Base-by-base conservation (phyloP, 2,329 filamentous ascomycete species). In the Pseudogymnoascus sp. region DNA sequence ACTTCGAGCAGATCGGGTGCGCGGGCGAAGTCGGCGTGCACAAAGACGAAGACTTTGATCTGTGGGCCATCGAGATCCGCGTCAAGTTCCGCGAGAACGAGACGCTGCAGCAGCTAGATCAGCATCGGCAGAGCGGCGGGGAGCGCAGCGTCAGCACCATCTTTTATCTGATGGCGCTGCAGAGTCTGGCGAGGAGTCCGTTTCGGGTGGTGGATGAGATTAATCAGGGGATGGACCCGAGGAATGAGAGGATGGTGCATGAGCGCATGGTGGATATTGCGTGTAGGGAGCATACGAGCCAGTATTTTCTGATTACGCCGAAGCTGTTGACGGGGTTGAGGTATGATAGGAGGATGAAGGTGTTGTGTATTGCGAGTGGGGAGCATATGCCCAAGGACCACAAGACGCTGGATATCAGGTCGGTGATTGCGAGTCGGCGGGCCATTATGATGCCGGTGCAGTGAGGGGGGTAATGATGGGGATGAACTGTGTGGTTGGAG, bases 201-300 rank as follows among this genome's bases (percentile, higher is more conserved):
- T 99, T 99, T 83, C 91, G 94, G 60, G 93, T 99, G 59, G 94
- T 99, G 64, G 94, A 99, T 76, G 94, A 99, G 78, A 99, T 99
- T 81, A 99, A 99, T 73, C 94, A 99, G 77, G 94, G 94, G 67
- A 99, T 99, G 94, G 94, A 99, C 74, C 94, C 93, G 45, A 88
- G 94, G 70, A 99, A 99, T 76, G 94, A 99, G 77, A 90, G 94
- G 69, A 95, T 97, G 85, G 92, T 99, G 14, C 94, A 99, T 77
- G 91, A 93, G 73, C 90, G 94, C 66, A 95, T 99, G 89, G 94
- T 99, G 7, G 92, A 97, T 71, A 97, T 99, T 72, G 94, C 94
- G 45, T 97, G 94, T 75, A 84, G 85, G 67, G 87, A 92, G 74
- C 85, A 89, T 73, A 86, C 85, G n/a, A 83, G 80, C 67, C 86